A percentile compares a stretch with the other conserved stretches of the same genome.
These are phyloP conservation scores for Zoysia pacifica DNA, from an alignment of 176 grass and related monocot genomes.

Conservation along the genomic window DNA sequence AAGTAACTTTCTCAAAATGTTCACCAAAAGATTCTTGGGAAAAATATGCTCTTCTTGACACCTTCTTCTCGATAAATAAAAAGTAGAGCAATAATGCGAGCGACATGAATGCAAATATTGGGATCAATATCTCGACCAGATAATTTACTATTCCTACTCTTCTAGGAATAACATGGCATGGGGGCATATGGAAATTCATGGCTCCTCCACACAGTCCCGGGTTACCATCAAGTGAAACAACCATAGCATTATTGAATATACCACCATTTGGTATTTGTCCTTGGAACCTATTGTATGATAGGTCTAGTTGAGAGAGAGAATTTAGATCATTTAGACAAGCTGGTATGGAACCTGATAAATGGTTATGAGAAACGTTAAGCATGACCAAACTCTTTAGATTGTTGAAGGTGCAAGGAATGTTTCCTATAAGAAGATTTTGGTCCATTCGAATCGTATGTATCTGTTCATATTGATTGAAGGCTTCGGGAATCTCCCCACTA, in stretches of 20 bases:
- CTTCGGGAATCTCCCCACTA: constrained; percentile 9
- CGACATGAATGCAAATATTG: neutral
- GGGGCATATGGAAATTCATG: constrained; percentile 5
- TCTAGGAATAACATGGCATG: constrained; percentile 16
- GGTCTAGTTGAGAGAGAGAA: constrained; percentile 11
- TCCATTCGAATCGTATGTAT: constrained; percentile 18
- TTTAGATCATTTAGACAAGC: constrained; percentile 2
- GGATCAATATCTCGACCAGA: constrained; percentile 19
- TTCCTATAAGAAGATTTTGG: constrained; percentile 7
- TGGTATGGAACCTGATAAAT: constrained; percentile 17
- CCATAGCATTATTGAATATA: constrained; percentile 12
- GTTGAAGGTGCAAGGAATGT: constrained; percentile 17
- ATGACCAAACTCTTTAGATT: constrained; percentile 13
- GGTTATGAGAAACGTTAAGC: constrained; percentile 26
- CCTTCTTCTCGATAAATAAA: neutral
- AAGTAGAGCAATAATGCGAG: neutral
- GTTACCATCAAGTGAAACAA: constrained; percentile 24
- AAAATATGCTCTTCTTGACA: too few relatives aligned
- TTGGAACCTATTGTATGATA: constrained; percentile 29
- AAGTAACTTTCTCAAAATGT: constrained; percentile 35
- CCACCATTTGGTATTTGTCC: constrained; percentile 28
- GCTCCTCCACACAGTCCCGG: constrained; percentile 29
- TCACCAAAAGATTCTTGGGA: neutral
- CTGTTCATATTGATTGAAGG: constrained; percentile 2
- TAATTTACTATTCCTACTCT: neutral